Conservation (phyloP, 2,329 filamentous ascomycete genomes). For the Colletotrichum sp. region DNA sequence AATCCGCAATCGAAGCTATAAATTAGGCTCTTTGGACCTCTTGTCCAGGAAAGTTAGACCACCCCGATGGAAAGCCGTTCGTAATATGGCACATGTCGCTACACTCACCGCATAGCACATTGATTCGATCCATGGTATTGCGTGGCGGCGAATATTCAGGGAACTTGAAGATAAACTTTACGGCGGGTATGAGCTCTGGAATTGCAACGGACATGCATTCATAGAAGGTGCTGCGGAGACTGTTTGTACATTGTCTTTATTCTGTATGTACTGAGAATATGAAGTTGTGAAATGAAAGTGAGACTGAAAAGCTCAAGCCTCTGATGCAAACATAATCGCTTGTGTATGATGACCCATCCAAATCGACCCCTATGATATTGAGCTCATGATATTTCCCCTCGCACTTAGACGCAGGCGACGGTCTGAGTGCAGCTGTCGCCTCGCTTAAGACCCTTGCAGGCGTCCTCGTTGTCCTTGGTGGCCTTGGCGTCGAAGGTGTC, state of each 20-base stretch:
- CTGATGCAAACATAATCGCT: not conserved
- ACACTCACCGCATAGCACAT: not conserved
- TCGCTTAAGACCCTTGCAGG: not conserved
- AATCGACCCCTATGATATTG: too few relatives aligned
- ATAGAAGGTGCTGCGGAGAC: accelerated
- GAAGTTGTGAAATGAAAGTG: accelerated
- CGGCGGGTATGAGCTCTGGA: not conserved
- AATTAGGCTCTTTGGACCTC: not conserved
- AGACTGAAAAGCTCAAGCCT: not conserved
- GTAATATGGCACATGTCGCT: not conserved
- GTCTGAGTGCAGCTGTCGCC: not conserved
- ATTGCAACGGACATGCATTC: not conserved
- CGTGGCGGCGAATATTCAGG: not conserved
- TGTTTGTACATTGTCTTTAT: not conserved
- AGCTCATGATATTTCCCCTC: too few relatives aligned
- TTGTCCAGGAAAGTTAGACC: not conserved
- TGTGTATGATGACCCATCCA: not conserved
- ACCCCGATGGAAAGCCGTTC: not conserved
- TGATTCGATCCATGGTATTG: not conserved
- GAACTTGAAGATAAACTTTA: not conserved
- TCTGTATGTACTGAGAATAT: not conserved
- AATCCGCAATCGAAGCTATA: not conserved
- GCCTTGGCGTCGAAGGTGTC: not conserved
- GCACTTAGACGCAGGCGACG: not conserved
- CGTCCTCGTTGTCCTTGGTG: not conserved